Conservation (phyloP, 805 yeast species). For the Debaryomyces castellii region DNA sequence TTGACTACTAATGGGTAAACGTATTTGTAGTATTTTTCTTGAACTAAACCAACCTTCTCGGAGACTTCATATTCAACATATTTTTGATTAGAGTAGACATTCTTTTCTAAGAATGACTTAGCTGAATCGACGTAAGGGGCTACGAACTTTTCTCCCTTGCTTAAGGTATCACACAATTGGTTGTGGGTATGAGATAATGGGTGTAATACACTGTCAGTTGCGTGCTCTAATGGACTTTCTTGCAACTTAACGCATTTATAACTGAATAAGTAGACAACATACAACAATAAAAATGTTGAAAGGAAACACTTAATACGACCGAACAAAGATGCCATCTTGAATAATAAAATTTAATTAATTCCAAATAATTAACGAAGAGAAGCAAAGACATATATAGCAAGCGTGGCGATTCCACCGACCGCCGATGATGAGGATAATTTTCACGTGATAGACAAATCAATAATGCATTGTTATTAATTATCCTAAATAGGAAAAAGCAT, state of each 20-base stretch:
- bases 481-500: constrained; percentile 6
- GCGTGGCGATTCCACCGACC: constrained; percentile 7
- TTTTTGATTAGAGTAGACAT: constrained; percentile 36
- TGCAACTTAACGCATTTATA: constrained; percentile 38
- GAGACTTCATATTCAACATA: constrained; percentile 32
- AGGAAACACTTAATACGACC: constrained; percentile 12
- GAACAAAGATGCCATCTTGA: constrained; percentile 6
- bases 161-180: constrained; percentile 32
- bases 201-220: constrained; percentile 30
- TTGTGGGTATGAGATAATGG: constrained; percentile 39
- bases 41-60: constrained; percentile 23
- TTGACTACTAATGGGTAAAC: constrained; percentile 32
- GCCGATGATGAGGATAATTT: constrained; percentile 1
- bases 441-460: constrained; percentile 6
- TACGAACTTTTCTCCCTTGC: constrained; percentile 24
- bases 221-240: constrained; percentile 28
- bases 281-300: constrained; percentile 26
- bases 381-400: constrained; percentile 7
- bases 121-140: constrained; percentile 30
- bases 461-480: constrained; percentile 6
- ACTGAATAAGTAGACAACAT: constrained; percentile 35
- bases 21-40: constrained; percentile 20
- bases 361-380: too few relatives aligned
- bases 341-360: not conserved
- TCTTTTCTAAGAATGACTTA: constrained; percentile 31